Evolutionary conservation across 2,329 filamentous ascomycete species (phyloP).

Genomic region (Trichocomaceae sp.): DNA sequence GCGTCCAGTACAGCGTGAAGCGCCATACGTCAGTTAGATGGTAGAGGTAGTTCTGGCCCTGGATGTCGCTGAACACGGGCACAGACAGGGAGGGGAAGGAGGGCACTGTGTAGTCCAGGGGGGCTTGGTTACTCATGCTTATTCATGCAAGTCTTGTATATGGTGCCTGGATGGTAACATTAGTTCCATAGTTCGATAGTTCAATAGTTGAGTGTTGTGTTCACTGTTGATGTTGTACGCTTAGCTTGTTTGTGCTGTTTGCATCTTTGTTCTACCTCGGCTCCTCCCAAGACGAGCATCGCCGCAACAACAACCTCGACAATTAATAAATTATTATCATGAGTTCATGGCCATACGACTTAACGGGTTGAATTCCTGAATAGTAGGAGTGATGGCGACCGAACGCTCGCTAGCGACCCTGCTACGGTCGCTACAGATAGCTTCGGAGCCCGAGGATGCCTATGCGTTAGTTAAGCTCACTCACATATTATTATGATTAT

Average conservation of each 20-base stretch:
- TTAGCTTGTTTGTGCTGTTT: too few species aligned
- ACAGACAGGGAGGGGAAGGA: constrained; percentile 77
- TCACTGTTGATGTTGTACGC: too few species aligned
- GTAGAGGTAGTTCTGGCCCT: constrained; percentile 61
- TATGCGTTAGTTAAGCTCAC: constrained; percentile 41
- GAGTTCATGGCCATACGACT: background rate
- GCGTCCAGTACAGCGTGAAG: constrained; percentile 80
- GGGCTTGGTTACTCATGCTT: constrained; percentile 36
- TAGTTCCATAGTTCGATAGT: too few species aligned
- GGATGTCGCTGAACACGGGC: constrained; percentile 53
- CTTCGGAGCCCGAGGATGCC: constrained; percentile 54
- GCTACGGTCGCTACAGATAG: constrained; percentile 54
- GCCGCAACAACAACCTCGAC: too few species aligned
- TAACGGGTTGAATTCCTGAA: background rate
- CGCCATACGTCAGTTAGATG: constrained; percentile 72
- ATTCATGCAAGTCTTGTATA: background rate
- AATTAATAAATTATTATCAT: too few species aligned
- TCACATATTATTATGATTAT: constrained; percentile 14
- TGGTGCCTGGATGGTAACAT: too few species aligned
- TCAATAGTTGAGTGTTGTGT: too few species aligned
- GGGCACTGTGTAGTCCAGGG: constrained; percentile 59
- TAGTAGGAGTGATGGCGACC: constrained; percentile 45
- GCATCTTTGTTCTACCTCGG: too few species aligned
- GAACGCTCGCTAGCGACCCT: constrained; percentile 56
- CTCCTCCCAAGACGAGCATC: too few species aligned